Conservation (phyloP, 2,329 filamentous ascomycete genomes). For the Ceratocystiopsis sp. region DNA sequence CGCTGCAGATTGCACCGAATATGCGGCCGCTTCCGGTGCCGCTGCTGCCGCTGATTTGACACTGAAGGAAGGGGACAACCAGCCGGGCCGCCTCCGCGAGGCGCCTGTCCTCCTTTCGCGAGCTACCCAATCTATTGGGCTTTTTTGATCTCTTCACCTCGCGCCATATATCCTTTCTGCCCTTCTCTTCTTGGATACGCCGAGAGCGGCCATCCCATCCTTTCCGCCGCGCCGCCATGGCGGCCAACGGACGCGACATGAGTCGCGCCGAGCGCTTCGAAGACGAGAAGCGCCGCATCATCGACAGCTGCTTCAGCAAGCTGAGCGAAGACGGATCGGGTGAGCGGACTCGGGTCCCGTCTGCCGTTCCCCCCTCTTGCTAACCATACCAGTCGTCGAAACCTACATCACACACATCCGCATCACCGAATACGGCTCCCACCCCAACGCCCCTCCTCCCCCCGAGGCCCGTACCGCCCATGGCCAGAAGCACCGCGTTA, state of each 20-base stretch:
- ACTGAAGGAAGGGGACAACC: too few species aligned
- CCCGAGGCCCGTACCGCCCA: constrained; percentile 52
- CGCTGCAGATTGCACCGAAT: too few species aligned
- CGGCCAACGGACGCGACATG: constrained; percentile 21
- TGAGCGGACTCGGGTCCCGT: constrained; percentile 26
- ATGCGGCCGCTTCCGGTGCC: too few species aligned
- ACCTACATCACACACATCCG: constrained; percentile 97
- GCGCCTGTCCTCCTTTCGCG: background rate
- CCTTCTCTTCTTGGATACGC: too few species aligned
- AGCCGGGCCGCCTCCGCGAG: too few species aligned
- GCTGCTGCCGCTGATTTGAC: too few species aligned
- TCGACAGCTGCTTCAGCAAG: constrained; percentile 87
- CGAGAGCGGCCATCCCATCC: too few species aligned
- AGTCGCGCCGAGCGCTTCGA: constrained; percentile 70
- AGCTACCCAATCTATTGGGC: background rate
- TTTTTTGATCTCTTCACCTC: too few species aligned
- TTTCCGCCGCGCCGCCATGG: constrained; percentile 5
- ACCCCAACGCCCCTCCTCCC: constrained; percentile 72
- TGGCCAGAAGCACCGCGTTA: constrained; percentile 74
- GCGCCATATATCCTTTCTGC: too few species aligned
- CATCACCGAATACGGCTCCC: constrained; percentile 70
- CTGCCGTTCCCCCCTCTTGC: background rate
- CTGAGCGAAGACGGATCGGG: constrained; percentile 72
- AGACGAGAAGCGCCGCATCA: constrained; percentile 87
- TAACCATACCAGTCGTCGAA: constrained; percentile 45